A percentile compares a stretch with the other conserved stretches of the same genome.
phyloP scores from a whole-genome alignment of 2,329 filamentous ascomycete species.

The Diaporthe vaccinii region DNA sequence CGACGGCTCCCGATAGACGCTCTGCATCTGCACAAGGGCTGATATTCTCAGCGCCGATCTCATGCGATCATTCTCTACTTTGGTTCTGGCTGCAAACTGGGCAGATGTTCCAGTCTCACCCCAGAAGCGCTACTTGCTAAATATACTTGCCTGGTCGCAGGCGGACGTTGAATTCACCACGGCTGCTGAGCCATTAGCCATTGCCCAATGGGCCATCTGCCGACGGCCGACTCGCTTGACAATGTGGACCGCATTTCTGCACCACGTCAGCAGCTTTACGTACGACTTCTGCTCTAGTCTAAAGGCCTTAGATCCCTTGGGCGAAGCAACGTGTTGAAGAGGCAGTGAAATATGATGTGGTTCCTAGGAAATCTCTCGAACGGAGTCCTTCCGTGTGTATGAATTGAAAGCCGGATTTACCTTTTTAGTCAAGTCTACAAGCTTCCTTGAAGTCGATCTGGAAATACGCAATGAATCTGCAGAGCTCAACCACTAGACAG shows the following conservation, averaged over 20 bases:
- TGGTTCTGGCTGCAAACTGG: no score
- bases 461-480: no score
- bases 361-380: neutral
- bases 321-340: neutral
- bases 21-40: neutral
- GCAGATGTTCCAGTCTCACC: no score
- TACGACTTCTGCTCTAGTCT: neutral
- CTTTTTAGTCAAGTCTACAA: neutral
- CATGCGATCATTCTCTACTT: neutral
- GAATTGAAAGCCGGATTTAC: neutral
- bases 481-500: neutral
- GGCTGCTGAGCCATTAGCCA: neutral
- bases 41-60: neutral
- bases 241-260: neutral
- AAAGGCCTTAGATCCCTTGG: neutral
- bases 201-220: neutral
- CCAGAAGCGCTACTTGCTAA: neutral
- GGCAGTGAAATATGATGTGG: neutral
- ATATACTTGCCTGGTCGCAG: neutral
- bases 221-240: neutral
- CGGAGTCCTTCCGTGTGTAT: neutral
- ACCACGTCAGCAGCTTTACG: neutral
- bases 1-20: neutral
- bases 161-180: neutral
- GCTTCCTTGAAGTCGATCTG: neutral